These are phyloP conservation scores for Botrytis fabae DNA, from an alignment of 2,329 filamentous ascomycete genomes.

Conservation along the genomic window DNA sequence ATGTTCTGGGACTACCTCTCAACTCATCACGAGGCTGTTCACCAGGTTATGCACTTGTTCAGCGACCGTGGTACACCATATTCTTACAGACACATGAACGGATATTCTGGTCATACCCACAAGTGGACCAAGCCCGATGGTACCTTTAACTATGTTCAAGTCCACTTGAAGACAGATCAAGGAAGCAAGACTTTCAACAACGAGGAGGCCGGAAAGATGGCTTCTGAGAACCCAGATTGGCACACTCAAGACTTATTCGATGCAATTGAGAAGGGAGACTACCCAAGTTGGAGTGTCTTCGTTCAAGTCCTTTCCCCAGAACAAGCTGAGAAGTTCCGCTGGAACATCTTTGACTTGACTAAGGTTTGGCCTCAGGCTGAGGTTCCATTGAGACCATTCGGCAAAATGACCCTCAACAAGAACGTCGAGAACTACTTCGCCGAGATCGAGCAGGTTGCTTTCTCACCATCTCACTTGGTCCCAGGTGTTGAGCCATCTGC, in stretches of 20 bases:
- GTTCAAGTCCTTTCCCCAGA: slow-evolving; percentile 63
- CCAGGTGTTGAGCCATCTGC: slow-evolving; percentile 69
- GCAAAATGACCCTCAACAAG: slow-evolving; percentile 63
- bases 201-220: slow-evolving; percentile 55
- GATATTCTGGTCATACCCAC: slow-evolving; percentile 66
- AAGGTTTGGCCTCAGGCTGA: slow-evolving; percentile 67
- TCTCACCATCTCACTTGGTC: slow-evolving; percentile 66
- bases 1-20: slow-evolving; percentile 52
- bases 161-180: slow-evolving; percentile 64
- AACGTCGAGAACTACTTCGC: slow-evolving; percentile 63
- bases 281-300: slow-evolving; percentile 63
- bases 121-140: slow-evolving; percentile 67
- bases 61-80: slow-evolving; percentile 66
- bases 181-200: slow-evolving; percentile 61
- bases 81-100: slow-evolving; percentile 66
- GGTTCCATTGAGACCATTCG: slow-evolving; percentile 61
- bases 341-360: slow-evolving; percentile 68
- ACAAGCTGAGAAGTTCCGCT: slow-evolving; percentile 59
- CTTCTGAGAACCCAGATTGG: slow-evolving; percentile 61
- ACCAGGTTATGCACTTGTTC: slow-evolving; percentile 66
- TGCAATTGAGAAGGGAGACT: slow-evolving; percentile 60
- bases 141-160: slow-evolving; percentile 64
- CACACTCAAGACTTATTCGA: slow-evolving; percentile 65
- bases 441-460: slow-evolving; percentile 70
- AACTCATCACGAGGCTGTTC: slow-evolving; percentile 61